A percentile compares a stretch with the other conserved stretches of the same genome.
phyloP scores from a whole-genome alignment of 192 early-diverging fungal genomes.

The Coemansia sp. region DNA sequence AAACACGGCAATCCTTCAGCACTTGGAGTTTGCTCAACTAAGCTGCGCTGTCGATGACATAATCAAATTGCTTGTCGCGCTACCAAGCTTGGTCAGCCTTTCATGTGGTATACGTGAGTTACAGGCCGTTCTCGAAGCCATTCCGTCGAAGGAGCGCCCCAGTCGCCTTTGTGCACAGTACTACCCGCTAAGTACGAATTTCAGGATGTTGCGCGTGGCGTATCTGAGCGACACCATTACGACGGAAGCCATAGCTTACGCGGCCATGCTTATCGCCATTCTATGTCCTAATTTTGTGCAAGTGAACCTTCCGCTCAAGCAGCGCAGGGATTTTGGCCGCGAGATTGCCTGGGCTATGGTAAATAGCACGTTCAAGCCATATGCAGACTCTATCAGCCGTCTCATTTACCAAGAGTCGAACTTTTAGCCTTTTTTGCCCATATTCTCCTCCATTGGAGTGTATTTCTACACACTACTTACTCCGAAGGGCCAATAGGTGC shows the following conservation, averaged over 20 bases:
- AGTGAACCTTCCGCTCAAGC: not conserved
- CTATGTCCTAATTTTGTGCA: not conserved
- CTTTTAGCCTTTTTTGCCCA: not conserved
- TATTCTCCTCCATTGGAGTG: not conserved
- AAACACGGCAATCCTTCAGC: not conserved
- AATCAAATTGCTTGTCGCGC: not conserved
- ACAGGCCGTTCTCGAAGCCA: not conserved
- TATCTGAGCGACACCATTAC: not conserved
- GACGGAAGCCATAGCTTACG: not conserved
- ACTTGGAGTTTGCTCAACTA: not conserved
- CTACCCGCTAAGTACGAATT: not conserved
- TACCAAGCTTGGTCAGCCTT: not conserved
- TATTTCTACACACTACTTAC: not conserved
- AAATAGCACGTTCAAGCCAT: not conserved
- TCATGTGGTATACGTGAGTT: not conserved
- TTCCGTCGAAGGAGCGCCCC: not conserved
- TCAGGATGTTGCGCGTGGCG: not conserved
- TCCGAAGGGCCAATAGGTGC: not conserved
- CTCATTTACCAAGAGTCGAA: not conserved
- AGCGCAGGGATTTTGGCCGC: conserved; percentile 1
- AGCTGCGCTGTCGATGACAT: not conserved
- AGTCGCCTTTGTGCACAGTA: not conserved
- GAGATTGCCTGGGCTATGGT: conserved; percentile 2
- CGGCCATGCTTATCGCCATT: not conserved
- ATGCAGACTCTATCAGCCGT: conserved; percentile 1